phyloP scores from a whole-genome alignment of 176 grass and related monocot species.

The Neostapfia colusana region DNA sequence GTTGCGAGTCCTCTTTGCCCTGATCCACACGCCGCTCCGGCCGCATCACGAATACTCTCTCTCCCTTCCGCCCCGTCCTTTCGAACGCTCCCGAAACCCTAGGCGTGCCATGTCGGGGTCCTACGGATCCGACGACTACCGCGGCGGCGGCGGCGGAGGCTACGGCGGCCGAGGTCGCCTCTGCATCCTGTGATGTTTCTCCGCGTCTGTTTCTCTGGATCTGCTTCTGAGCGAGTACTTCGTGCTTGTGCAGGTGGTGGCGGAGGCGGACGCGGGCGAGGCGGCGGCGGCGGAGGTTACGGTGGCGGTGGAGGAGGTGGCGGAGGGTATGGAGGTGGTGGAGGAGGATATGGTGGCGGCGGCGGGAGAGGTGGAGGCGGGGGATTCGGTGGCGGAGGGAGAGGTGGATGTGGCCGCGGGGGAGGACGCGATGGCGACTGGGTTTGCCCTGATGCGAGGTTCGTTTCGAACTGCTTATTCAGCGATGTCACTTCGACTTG shows the following conservation, averaged over 20 bases:
- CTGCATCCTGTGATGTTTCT: neutral
- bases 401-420: conserved; percentile 46
- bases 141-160: conserved; percentile 38
- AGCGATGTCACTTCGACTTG: neutral
- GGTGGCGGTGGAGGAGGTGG: conserved; percentile 15
- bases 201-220: conserved; percentile 6
- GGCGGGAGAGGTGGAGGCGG: conserved; percentile 40
- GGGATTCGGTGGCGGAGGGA: conserved; percentile 33
- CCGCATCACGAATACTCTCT: neutral
- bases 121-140: conserved; percentile 72
- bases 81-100: conserved; percentile 45
- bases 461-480: neutral
- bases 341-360: conserved; percentile 31
- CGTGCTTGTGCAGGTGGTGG: conserved; percentile 38
- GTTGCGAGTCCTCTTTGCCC: neutral
- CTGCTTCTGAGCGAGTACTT: conserved; percentile 40
- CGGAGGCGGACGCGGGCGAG: conserved; percentile 38
- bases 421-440: conserved; percentile 79
- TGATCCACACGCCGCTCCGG: conserved; percentile 9
- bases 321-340: conserved; percentile 40
- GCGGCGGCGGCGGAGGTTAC: conserved; percentile 34
- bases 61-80: conserved; percentile 17
- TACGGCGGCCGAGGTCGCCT: conserved; percentile 46
- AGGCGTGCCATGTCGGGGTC: conserved; percentile 61
- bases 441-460: conserved; percentile 77